A percentile compares a stretch with the other conserved stretches of the same genome.
Conservation (phyloP, 1,139 yeast genomes). For the Pneumocystis oryctolagi region DNA sequence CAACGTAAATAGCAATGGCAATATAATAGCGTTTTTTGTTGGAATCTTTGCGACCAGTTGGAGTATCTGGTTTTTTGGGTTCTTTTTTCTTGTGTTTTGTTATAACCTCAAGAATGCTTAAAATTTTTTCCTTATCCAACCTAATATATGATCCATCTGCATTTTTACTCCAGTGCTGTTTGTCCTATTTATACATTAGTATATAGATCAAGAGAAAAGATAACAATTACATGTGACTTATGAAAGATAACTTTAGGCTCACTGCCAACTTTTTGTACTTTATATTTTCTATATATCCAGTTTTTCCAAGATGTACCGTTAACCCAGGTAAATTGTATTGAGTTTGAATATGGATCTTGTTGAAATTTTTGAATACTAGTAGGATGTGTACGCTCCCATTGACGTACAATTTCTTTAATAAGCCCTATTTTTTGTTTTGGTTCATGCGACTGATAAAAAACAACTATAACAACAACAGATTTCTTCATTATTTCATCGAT, state of each 20-base stretch:
- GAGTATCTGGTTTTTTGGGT: neutral
- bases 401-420: slow-evolving; percentile 22
- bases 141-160: slow-evolving; percentile 14
- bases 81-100: neutral
- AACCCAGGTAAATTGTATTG: slow-evolving; percentile 27
- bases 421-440: slow-evolving; percentile 21
- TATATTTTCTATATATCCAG: slow-evolving; percentile 25
- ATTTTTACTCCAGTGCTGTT: slow-evolving; percentile 24
- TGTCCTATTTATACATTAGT: slow-evolving; percentile 19
- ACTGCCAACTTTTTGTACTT: slow-evolving; percentile 16
- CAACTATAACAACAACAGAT: slow-evolving; percentile 23
- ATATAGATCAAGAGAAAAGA: neutral
- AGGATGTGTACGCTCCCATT: slow-evolving; percentile 18
- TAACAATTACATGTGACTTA: neutral
- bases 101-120: neutral
- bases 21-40: neutral
- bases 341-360: slow-evolving; percentile 19
- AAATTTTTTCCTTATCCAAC: neutral
- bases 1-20: neutral
- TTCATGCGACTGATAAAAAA: slow-evolving; percentile 23
- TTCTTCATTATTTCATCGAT: slow-evolving; percentile 22
- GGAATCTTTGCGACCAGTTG: neutral
- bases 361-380: slow-evolving; percentile 19
- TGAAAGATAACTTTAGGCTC: slow-evolving; percentile 21
- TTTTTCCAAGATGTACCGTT: slow-evolving; percentile 26